Conservation (phyloP, 768 basidiomycete genomes). For the Kondoa malvinella region DNA sequence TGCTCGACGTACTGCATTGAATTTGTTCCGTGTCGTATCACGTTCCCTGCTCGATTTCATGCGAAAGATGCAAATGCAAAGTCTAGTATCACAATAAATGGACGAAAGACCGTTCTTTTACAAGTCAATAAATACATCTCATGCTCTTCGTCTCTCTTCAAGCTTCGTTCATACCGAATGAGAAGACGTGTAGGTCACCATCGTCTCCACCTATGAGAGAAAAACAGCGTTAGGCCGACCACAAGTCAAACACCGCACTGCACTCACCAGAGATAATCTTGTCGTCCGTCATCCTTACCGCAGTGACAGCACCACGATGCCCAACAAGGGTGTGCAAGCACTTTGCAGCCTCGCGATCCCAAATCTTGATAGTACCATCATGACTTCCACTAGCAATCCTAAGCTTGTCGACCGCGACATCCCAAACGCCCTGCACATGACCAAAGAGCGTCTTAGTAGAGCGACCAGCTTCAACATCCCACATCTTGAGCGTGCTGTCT, state of each 20-base stretch:
- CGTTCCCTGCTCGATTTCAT: too few species aligned
- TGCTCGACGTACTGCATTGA: too few species aligned
- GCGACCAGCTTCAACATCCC: constrained; percentile 80
- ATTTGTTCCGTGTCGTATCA: too few species aligned
- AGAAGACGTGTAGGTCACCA: not conserved
- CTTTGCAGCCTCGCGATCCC: constrained; percentile 74
- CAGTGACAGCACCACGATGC: constrained; percentile 85
- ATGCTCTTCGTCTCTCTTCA: not conserved
- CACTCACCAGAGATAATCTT: constrained; percentile 59
- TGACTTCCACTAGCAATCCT: constrained; percentile 84
- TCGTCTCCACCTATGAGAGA: not conserved
- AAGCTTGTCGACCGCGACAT: constrained; percentile 73
- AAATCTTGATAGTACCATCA: constrained; percentile 96
- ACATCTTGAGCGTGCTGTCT: constrained; percentile 88
- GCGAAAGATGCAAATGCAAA: not conserved
- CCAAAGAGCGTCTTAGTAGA: constrained; percentile 67
- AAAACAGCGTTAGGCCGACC: not conserved
- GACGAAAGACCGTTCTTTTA: not conserved
- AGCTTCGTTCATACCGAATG: not conserved
- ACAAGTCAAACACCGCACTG: not conserved
- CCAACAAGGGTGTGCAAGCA: constrained; percentile 82
- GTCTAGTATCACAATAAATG: not conserved
- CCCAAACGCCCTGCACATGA: constrained; percentile 97
- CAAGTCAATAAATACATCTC: not conserved
- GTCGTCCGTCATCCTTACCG: constrained; percentile 75